Evolutionary conservation across 208 protist species (phyloP).

Genomic region (Acanthamoeba castellanii): DNA sequence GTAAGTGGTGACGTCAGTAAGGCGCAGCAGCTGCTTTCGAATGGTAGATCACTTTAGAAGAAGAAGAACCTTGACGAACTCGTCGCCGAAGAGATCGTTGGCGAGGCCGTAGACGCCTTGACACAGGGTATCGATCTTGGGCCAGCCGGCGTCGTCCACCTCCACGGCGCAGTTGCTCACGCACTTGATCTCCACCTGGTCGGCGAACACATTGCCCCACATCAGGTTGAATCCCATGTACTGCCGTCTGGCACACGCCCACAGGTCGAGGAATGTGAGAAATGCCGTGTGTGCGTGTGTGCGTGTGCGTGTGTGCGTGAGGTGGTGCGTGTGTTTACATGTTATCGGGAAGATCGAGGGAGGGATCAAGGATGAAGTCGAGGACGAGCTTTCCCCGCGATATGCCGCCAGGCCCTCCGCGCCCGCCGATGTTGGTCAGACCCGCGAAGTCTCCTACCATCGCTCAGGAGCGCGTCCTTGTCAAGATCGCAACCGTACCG

Average conservation of each 20-base stretch:
- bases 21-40: too few species aligned
- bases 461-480: background rate
- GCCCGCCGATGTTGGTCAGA: constrained; percentile 30
- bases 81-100: constrained; percentile 21
- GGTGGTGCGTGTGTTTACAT: background rate
- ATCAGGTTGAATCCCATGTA: constrained; percentile 16
- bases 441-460: background rate
- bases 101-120: background rate
- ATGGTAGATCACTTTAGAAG: too few species aligned
- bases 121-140: background rate
- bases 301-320: background rate
- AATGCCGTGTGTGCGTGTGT: background rate
- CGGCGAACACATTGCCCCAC: constrained; percentile 20
- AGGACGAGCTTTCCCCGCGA: constrained; percentile 1
- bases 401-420: constrained; percentile 28
- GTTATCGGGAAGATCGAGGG: background rate
- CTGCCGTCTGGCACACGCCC: background rate
- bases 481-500: background rate
- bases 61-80: background rate
- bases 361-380: constrained; percentile 22
- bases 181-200: background rate
- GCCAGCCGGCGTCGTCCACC: background rate
- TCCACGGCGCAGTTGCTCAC: constrained; percentile 46
- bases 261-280: background rate
- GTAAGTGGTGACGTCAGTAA: background rate